These are phyloP conservation scores for Tricladium varicosporioides DNA, from an alignment of 2,329 filamentous ascomycete genomes.

Conservation along the genomic window DNA sequence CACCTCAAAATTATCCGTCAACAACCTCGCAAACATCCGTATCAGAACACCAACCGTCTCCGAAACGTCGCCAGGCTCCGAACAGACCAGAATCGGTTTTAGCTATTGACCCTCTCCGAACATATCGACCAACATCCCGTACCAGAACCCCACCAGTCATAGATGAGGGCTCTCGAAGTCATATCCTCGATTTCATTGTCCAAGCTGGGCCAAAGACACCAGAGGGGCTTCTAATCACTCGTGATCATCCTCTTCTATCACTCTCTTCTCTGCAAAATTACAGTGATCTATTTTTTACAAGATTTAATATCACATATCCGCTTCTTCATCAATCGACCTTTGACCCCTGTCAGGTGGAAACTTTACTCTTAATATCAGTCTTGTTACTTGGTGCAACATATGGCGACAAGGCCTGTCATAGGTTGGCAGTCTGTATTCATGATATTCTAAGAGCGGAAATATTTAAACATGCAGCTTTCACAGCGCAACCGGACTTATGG, in stretches of 20 bases:
- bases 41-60: neutral
- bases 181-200: constrained; percentile 50
- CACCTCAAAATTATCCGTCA: neutral
- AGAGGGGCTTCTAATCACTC: constrained; percentile 44
- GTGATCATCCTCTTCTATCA: constrained; percentile 50
- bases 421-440: constrained; percentile 60
- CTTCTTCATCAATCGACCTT: constrained; percentile 59
- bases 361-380: constrained; percentile 52
- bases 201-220: constrained; percentile 46
- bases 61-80: too few relatives aligned
- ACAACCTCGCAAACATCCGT: constrained; percentile 6
- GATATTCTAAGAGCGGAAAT: constrained; percentile 58
- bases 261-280: constrained; percentile 52
- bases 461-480: constrained; percentile 57
- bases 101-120: constrained; percentile 23
- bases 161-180: constrained; percentile 40
- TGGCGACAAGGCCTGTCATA: constrained; percentile 55
- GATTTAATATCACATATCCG: constrained; percentile 60
- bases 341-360: constrained; percentile 46
- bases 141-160: constrained; percentile 32
- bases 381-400: constrained; percentile 62
- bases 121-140: constrained; percentile 31
- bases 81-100: too few relatives aligned
- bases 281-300: constrained; percentile 57
- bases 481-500: constrained; percentile 58